Percentiles rank a stretch among this genome's conserved stretches.
Conservation (phyloP, 108 stramenopile species). For the Nannochloropsis gaditana region DNA sequence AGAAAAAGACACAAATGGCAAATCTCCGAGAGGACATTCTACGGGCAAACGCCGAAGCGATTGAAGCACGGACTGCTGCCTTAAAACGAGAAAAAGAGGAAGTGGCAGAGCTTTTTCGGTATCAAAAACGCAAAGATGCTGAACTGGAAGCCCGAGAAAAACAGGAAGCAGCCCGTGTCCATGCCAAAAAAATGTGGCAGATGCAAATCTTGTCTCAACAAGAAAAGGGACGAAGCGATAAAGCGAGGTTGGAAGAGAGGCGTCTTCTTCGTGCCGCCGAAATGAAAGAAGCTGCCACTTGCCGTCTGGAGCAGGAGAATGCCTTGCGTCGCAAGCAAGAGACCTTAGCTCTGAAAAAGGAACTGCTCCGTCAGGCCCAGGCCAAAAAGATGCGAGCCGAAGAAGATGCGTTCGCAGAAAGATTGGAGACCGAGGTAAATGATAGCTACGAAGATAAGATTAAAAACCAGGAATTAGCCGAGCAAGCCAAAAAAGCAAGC, state of each 20-base stretch:
- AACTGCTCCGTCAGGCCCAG: neutral
- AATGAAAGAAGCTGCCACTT: neutral
- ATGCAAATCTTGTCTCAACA: neutral
- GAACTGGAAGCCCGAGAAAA: neutral
- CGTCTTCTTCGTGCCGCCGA: neutral
- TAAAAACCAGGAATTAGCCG: neutral
- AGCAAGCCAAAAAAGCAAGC: neutral
- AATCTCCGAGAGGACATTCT: neutral
- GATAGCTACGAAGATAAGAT: neutral
- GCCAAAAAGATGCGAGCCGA: neutral
- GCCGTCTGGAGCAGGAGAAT: neutral
- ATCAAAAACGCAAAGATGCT: neutral
- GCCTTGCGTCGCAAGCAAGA: neutral
- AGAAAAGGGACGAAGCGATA: neutral
- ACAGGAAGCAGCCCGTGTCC: neutral
- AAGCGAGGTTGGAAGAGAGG: neutral
- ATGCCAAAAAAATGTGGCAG: constrained; percentile 20
- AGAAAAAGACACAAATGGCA: neutral
- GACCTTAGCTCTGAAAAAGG: neutral
- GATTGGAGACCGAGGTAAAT: neutral
- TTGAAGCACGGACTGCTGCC: neutral
- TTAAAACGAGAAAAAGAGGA: neutral
- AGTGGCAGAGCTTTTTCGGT: neutral
- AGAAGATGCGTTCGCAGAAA: neutral
- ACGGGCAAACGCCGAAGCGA: constrained; percentile 8